Evolutionary conservation across 192 early-diverging fungal genomes (phyloP).

Genomic region (Linnemannia zychae): DNA sequence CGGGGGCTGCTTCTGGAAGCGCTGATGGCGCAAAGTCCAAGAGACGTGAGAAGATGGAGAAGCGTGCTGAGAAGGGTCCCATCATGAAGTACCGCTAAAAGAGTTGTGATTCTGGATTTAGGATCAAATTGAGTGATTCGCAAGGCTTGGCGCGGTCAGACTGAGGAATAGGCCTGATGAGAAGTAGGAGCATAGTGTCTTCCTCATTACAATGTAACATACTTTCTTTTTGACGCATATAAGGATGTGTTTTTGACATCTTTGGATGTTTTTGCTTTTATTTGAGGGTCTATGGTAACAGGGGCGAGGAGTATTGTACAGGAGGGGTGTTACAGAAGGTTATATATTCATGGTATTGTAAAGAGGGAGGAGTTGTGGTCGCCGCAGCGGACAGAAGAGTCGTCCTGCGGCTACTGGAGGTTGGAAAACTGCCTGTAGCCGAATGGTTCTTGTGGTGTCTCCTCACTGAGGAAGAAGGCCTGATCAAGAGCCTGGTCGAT

Average conservation of each 20-base stretch:
- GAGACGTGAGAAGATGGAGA: conserved; percentile 66
- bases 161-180: too few relatives aligned
- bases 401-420: too few relatives aligned
- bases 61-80: conserved; percentile 61
- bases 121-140: background rate
- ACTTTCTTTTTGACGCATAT: background rate
- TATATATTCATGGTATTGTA: too few relatives aligned
- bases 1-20: conserved; percentile 6
- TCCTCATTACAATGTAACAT: background rate
- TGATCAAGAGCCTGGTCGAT: conserved; percentile 20
- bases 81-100: conserved; percentile 57
- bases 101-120: background rate
- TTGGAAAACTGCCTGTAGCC: background rate
- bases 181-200: too few relatives aligned
- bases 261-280: background rate
- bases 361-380: too few relatives aligned
- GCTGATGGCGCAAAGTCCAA: conserved; percentile 60
- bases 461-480: background rate
- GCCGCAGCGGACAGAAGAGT: too few relatives aligned
- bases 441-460: background rate
- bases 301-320: background rate
- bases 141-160: too few relatives aligned
- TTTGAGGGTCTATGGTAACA: background rate
- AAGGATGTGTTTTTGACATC: background rate
- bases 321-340: background rate